Conservation (phyloP, 345 rosid species). For the Camelina sativa region DNA sequence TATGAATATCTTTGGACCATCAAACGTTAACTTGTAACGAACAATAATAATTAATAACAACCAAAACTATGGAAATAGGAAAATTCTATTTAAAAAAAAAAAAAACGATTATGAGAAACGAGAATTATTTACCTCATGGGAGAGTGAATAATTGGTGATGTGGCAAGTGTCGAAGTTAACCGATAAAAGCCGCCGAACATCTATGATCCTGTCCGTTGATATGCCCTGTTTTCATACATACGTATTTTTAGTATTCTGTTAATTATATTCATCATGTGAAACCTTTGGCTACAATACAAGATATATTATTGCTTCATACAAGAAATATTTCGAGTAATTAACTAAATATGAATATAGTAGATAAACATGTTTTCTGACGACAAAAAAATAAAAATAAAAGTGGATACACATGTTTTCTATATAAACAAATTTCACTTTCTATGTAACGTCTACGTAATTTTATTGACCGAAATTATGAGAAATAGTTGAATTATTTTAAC, state of each 20-base stretch:
- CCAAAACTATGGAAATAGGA: background rate
- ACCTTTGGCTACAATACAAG: conserved; percentile 8
- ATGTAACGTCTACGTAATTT: conserved; percentile 42
- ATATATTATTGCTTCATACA: background rate
- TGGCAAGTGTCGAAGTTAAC: conserved; percentile 76
- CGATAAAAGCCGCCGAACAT: conserved; percentile 80
- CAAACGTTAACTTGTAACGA: conserved; percentile 21
- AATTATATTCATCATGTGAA: conserved; percentile 21
- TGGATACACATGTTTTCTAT: background rate
- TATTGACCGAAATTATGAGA: conserved; percentile 10
- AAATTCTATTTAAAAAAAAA: background rate
- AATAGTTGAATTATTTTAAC: conserved; percentile 12
- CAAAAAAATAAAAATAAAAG: too few species aligned
- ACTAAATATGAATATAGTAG: conserved; percentile 1
- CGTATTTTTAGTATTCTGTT: too few species aligned
- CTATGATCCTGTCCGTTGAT: conserved; percentile 95
- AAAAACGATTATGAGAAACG: background rate
- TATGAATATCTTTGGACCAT: conserved; percentile 32
- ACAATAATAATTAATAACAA: background rate
- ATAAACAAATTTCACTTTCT: conserved; percentile 33
- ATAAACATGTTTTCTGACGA: conserved; percentile 17
- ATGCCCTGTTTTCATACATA: conserved; percentile 64
- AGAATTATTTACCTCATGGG: conserved; percentile 73
- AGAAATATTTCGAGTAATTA: background rate
- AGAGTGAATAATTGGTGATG: conserved; percentile 74